A percentile compares a stretch with the other conserved stretches of the same genome.
These are phyloP conservation scores for Lactarius deliciosus DNA, from an alignment of 768 basidiomycete species.

Conservation along the genomic window DNA sequence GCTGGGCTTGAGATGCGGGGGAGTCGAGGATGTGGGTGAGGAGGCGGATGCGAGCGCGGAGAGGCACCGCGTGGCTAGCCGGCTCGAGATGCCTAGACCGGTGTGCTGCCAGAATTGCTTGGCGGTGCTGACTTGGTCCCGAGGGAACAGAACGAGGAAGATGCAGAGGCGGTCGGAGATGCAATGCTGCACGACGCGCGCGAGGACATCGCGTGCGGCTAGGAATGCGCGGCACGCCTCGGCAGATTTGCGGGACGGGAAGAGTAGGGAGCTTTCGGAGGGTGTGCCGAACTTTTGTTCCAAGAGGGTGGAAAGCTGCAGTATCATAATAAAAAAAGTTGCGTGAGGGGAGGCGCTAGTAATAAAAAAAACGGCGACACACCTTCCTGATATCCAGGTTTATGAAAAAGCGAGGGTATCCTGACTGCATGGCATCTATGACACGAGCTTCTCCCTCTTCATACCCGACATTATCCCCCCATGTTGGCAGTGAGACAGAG, in stretches of 20 bases:
- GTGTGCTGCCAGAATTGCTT: constrained; percentile 98
- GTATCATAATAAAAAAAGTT: not conserved
- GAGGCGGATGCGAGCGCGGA: constrained; percentile 52
- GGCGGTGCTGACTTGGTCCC: constrained; percentile 57
- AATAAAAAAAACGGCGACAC: constrained; percentile 7
- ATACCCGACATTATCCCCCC: constrained; percentile 89
- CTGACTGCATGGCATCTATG: constrained; percentile 74
- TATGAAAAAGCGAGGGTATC: constrained; percentile 95
- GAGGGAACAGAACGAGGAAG: constrained; percentile 79
- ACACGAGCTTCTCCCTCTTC: constrained; percentile 87
- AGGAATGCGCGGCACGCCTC: constrained; percentile 77
- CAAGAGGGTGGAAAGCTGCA: constrained; percentile 75
- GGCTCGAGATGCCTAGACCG: constrained; percentile 85
- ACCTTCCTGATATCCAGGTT: constrained; percentile 85
- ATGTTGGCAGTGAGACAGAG: constrained; percentile 92
- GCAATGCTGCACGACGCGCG: constrained; percentile 66
- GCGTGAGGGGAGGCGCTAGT: not conserved
- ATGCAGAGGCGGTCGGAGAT: constrained; percentile 54
- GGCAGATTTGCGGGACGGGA: constrained; percentile 70
- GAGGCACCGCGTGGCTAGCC: constrained; percentile 81
- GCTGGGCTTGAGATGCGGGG: constrained; percentile 23
- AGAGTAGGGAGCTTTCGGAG: constrained; percentile 76
- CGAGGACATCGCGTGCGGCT: constrained; percentile 48
- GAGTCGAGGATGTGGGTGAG: constrained; percentile 29
- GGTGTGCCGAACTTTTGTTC: constrained; percentile 72